phyloP scores from a whole-genome alignment of 345 rosid genomes.

The Tarenaya hassleriana region DNA sequence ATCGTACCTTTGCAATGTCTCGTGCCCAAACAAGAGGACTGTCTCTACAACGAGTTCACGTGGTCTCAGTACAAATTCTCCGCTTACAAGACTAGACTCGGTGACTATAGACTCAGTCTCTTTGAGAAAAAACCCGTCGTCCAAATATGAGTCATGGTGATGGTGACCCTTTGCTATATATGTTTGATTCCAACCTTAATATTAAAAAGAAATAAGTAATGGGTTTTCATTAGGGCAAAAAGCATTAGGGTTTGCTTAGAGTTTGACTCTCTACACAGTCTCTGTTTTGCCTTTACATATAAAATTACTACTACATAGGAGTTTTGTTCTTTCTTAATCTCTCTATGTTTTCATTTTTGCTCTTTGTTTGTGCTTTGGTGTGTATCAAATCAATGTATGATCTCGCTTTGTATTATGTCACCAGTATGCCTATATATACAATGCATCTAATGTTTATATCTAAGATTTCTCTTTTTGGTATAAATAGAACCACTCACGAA shows the following conservation, averaged over 20 bases:
- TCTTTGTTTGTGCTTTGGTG: too few species aligned
- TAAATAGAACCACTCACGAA: too few species aligned
- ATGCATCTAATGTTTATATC: too few species aligned
- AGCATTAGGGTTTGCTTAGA: constrained; percentile 26
- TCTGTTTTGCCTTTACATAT: constrained; percentile 9
- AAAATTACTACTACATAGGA: too few species aligned
- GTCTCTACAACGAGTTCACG: constrained; percentile 75
- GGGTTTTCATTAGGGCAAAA: constrained; percentile 21
- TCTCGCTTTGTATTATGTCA: too few species aligned
- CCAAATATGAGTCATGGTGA: constrained; percentile 11
- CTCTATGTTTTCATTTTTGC: too few species aligned
- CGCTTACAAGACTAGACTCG: constrained; percentile 68
- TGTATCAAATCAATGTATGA: too few species aligned
- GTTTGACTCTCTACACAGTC: constrained; percentile 23
- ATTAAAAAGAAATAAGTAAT: constrained; percentile 13
- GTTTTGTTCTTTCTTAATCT: too few species aligned
- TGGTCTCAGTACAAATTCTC: constrained; percentile 79
- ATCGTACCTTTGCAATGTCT: constrained; percentile 51
- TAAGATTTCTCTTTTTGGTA: too few species aligned
- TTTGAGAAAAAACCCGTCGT: constrained; percentile 45
- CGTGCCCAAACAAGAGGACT: constrained; percentile 47
- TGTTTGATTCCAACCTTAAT: background rate
- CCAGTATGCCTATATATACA: too few species aligned
- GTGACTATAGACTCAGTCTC: constrained; percentile 62
- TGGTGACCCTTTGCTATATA: background rate